Evolutionary conservation across 2,329 filamentous ascomycete genomes (phyloP).

Genomic region (Colletotrichum sp.): DNA sequence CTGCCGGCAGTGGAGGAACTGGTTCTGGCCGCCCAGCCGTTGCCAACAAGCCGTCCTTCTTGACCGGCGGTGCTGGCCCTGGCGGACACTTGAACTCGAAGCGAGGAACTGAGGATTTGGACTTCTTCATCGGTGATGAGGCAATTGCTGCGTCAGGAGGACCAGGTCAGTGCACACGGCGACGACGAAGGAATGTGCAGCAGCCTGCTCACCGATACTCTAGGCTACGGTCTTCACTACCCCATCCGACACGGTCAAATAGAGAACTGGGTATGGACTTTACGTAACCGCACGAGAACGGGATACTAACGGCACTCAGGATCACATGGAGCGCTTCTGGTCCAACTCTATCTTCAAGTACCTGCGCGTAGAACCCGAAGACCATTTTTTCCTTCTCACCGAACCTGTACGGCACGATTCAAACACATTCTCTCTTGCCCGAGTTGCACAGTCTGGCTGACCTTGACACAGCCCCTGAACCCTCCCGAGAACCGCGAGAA

Average conservation of each 20-base stretch:
- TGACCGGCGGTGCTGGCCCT: conserved; percentile 87
- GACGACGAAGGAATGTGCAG: neutral
- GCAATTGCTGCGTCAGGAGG: conserved; percentile 83
- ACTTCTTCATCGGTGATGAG: conserved; percentile 99
- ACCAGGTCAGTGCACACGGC: conserved; percentile 63
- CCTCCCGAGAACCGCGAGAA: conserved; percentile 99
- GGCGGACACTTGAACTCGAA: conserved; percentile 85
- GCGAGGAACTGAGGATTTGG: conserved; percentile 94
- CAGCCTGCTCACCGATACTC: conserved; percentile 24
- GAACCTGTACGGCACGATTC: conserved; percentile 74
- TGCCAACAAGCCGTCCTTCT: conserved; percentile 92
- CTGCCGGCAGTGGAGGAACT: conserved; percentile 73
- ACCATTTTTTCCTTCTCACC: conserved; percentile 97
- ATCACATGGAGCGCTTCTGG: conserved; percentile 99
- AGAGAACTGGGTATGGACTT: conserved; percentile 85
- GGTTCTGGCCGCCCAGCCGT: conserved; percentile 90
- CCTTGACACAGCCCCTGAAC: conserved; percentile 77
- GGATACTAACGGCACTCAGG: conserved; percentile 56
- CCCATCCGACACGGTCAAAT: conserved; percentile 98
- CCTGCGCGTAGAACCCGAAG: conserved; percentile 94
- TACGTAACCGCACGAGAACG: neutral
- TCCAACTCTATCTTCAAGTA: conserved; percentile 99
- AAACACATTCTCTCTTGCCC: neutral
- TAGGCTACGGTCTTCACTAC: conserved; percentile 95
- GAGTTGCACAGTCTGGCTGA: neutral